These are phyloP conservation scores for Aspergillus ruber DNA, from an alignment of 2,329 filamentous ascomycete species.

Conservation along the genomic window DNA sequence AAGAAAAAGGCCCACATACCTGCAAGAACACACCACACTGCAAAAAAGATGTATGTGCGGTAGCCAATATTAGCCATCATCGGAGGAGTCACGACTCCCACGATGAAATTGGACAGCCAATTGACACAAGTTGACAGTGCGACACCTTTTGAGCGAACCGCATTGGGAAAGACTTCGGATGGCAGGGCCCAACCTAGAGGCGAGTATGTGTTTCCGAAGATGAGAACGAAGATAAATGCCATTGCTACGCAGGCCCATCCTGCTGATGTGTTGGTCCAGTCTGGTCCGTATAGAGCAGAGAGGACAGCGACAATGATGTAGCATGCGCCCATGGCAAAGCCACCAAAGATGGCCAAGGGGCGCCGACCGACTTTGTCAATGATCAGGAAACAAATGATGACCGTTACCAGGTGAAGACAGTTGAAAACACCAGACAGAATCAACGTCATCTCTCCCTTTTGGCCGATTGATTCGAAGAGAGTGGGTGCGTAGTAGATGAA, in stretches of 20 bases:
- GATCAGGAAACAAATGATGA: conserved; percentile 19
- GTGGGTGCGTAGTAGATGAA: conserved; percentile 46
- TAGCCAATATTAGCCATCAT: conserved; percentile 50
- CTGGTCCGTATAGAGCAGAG: too few species aligned
- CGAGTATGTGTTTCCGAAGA: too few species aligned
- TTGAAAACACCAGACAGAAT: conserved; percentile 32
- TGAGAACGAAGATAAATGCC: conserved; percentile 32
- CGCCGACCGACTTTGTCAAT: conserved; percentile 29
- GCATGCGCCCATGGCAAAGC: conserved; percentile 23
- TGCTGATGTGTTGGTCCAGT: too few species aligned
- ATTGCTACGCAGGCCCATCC: too few species aligned
- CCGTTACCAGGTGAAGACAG: conserved; percentile 27
- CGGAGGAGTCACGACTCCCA: conserved; percentile 56
- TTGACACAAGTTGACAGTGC: conserved; percentile 26
- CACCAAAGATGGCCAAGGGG: conserved; percentile 24
- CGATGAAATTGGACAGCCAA: conserved; percentile 37
- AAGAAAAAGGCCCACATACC: conserved; percentile 44
- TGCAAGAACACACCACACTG: conserved; percentile 42
- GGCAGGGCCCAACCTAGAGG: conserved; percentile 38
- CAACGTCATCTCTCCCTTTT: conserved; percentile 22
- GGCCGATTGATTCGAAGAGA: conserved; percentile 38
- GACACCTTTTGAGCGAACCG: conserved; percentile 32
- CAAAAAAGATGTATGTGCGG: conserved; percentile 51
- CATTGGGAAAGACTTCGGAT: conserved; percentile 31
- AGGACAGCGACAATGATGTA: too few species aligned